These are phyloP conservation scores for Leccinum barrowsii DNA, from an alignment of 768 basidiomycete species.

Conservation along the genomic window DNA sequence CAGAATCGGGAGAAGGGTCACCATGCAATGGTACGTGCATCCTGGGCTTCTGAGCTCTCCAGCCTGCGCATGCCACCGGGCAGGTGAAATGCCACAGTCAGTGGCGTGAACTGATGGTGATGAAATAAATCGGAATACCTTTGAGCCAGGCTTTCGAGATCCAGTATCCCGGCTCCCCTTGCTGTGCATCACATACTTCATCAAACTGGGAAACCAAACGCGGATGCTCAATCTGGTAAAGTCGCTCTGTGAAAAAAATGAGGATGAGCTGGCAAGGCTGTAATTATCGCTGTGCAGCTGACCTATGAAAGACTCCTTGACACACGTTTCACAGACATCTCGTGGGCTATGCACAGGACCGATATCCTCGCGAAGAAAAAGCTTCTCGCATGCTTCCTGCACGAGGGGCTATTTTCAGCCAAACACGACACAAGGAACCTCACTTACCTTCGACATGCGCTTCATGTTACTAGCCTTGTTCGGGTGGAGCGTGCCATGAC, in stretches of 20 bases:
- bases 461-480: constrained; percentile 61
- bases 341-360: constrained; percentile 43
- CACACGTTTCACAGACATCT: constrained; percentile 63
- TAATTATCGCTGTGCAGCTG: constrained; percentile 6
- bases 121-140: constrained; percentile 41
- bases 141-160: constrained; percentile 78
- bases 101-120: constrained; percentile 9
- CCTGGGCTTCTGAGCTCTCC: constrained; percentile 66
- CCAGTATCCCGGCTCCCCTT: constrained; percentile 53
- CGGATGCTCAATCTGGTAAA: constrained; percentile 70
- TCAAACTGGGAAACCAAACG: constrained; percentile 58
- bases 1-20: constrained; percentile 68
- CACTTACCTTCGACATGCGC: constrained; percentile 52
- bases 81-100: constrained; percentile 9
- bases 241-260: constrained; percentile 45
- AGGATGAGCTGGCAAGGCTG: background rate
- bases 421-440: background rate
- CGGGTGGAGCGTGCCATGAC: constrained; percentile 62
- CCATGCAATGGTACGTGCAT: constrained; percentile 60
- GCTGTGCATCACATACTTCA: constrained; percentile 41
- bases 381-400: constrained; percentile 26
- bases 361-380: constrained; percentile 41
- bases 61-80: constrained; percentile 47
- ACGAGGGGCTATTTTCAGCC: background rate
- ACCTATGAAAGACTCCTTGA: constrained; percentile 58